phyloP scores from a whole-genome alignment of 192 early-diverging fungal genomes.

The Coemansia sp. region DNA sequence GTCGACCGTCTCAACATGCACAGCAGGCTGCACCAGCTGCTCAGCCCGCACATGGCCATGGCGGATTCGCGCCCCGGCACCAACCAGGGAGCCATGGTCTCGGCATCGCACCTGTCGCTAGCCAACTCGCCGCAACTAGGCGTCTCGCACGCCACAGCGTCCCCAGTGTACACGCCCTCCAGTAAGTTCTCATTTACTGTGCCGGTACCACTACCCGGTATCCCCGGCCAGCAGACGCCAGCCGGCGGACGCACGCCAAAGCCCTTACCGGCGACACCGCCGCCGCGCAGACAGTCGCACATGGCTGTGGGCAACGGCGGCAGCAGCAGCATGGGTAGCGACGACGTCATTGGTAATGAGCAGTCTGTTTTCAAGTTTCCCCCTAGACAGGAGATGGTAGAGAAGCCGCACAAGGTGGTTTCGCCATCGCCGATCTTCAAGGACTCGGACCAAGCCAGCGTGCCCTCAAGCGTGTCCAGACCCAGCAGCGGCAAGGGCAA shows the following conservation, averaged over 20 bases:
- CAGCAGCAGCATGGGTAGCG: no score
- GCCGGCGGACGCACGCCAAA: slow-evolving; percentile 13
- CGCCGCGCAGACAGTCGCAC: slow-evolving; percentile 19
- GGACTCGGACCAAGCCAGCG: neutral
- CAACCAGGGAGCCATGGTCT: neutral
- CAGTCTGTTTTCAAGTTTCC: slow-evolving; percentile 41
- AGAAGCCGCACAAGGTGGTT: neutral
- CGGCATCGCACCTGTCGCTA: slow-evolving; percentile 1
- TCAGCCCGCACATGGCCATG: slow-evolving; percentile 20
- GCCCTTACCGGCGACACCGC: slow-evolving; percentile 36
- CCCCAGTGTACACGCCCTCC: slow-evolving; percentile 13
- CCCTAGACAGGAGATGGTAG: slow-evolving; percentile 7
- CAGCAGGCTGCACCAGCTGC: slow-evolving; percentile 35
- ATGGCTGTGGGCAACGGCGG: neutral
- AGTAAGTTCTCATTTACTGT: slow-evolving; percentile 39
- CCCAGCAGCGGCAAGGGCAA: neutral
- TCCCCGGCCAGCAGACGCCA: neutral
- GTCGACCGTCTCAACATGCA: slow-evolving; percentile 37
- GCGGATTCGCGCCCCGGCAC: neutral
- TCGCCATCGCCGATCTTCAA: slow-evolving; percentile 33
- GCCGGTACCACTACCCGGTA: neutral
- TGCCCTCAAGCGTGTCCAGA: neutral
- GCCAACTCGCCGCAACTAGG: slow-evolving; percentile 6
- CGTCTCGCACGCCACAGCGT: neutral
- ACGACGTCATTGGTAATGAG: neutral